These are phyloP conservation scores for Miamiensis avidus DNA, from an alignment of 169 alveolate species.

Conservation along the genomic window DNA sequence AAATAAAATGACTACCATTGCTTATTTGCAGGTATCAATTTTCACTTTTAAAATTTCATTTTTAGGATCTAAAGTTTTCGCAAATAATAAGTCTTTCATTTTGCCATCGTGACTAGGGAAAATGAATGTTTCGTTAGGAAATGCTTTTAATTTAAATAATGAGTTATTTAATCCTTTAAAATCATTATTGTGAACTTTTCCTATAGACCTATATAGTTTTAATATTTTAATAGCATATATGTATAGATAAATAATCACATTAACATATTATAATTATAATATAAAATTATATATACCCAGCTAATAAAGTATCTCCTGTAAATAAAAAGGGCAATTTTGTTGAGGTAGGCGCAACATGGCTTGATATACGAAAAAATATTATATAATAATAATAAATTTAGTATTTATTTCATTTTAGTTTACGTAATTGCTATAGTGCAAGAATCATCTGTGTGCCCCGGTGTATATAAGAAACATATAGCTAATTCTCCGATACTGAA, in stretches of 20 bases:
- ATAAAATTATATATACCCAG: constrained; percentile 8
- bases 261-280: not conserved
- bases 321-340: constrained; percentile 43
- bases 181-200: constrained; percentile 16
- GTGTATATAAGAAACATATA: constrained; percentile 34
- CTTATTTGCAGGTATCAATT: constrained; percentile 23
- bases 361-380: not conserved
- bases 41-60: constrained; percentile 27
- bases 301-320: constrained; percentile 36
- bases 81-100: constrained; percentile 29
- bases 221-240: not conserved
- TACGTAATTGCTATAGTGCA: constrained; percentile 30
- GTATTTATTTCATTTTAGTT: not conserved
- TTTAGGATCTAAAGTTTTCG: constrained; percentile 46
- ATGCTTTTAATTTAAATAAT: constrained; percentile 35
- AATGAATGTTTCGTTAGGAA: constrained; percentile 41
- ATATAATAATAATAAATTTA: no score
- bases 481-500: constrained; percentile 39
- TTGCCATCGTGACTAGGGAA: constrained; percentile 41
- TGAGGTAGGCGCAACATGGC: constrained; percentile 7
- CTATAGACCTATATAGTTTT: constrained; percentile 17
- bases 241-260: not conserved
- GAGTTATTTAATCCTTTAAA: constrained; percentile 3
- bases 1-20: not conserved
- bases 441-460: constrained; percentile 33